phyloP scores from a whole-genome alignment of 140 eudicot species.

The Senecio squalidus region DNA sequence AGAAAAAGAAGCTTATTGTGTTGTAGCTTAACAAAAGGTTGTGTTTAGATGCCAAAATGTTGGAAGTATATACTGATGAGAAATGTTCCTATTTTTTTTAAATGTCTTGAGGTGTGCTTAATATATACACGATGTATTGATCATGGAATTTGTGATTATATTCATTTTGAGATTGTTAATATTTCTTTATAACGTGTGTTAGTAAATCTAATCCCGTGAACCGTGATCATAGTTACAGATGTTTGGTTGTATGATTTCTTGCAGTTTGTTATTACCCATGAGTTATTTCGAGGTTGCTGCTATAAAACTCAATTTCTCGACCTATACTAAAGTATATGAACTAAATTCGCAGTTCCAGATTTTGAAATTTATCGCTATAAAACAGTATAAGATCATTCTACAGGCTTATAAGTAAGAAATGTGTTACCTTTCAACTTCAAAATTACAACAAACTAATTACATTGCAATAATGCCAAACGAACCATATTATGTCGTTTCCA shows the following conservation, averaged over 20 bases:
- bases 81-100: background rate
- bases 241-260: background rate
- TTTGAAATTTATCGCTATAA: background rate
- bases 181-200: background rate
- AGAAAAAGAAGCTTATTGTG: slow-evolving; percentile 8
- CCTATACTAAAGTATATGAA: background rate
- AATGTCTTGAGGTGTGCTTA: slow-evolving; percentile 11
- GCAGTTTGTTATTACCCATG: background rate
- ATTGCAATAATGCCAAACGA: too few relatives aligned
- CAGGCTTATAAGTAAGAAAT: background rate
- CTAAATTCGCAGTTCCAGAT: background rate
- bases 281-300: background rate
- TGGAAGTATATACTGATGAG: background rate
- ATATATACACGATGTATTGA: slow-evolving; percentile 7
- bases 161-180: background rate
- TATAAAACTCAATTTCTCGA: too few relatives aligned
- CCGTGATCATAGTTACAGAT: background rate
- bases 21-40: slow-evolving; percentile 19
- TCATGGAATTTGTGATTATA: background rate
- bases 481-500: too few relatives aligned
- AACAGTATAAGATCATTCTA: background rate
- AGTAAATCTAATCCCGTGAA: background rate
- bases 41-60: slow-evolving; percentile 22
- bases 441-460: too few relatives aligned
- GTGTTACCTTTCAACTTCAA: background rate